phyloP scores from a whole-genome alignment of 2,329 filamentous ascomycete genomes.

The Penicillium sp. region DNA sequence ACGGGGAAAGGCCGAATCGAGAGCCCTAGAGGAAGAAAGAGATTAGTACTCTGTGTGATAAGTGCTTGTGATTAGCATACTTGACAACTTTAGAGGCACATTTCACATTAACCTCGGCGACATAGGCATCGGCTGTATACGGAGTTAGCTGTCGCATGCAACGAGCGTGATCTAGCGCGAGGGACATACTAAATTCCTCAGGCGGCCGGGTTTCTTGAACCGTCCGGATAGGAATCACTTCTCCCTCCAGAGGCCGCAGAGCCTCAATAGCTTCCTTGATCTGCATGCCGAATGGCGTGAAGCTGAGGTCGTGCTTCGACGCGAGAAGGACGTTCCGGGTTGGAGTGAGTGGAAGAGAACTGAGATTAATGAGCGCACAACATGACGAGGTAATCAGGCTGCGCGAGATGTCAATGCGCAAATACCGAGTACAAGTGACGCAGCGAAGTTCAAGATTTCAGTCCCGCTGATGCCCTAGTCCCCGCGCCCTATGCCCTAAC shows the following conservation, averaged over 20 bases:
- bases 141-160: conserved; percentile 10
- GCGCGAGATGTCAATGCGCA: background rate
- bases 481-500: conserved; percentile 21
- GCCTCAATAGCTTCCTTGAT: conserved; percentile 20
- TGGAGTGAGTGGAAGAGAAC: background rate
- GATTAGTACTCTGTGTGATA: background rate
- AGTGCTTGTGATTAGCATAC: conserved; percentile 24
- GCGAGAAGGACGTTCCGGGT: background rate
- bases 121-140: conserved; percentile 39
- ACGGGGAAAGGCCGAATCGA: conserved; percentile 37
- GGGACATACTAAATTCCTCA: conserved; percentile 40
- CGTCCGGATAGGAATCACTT: conserved; percentile 41
- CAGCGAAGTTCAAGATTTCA: conserved; percentile 11
- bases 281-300: conserved; percentile 16
- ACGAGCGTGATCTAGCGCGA: background rate
- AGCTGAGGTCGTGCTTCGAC: background rate
- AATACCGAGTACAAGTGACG: background rate
- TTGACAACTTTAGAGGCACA: conserved; percentile 43
- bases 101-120: conserved; percentile 44
- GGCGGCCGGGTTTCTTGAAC: conserved; percentile 41
- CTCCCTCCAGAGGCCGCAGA: conserved; percentile 31
- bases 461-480: conserved; percentile 11
- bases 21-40: conserved; percentile 26
- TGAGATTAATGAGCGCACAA: background rate
- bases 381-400: background rate